Percentiles rank a stretch among this genome's conserved stretches.
Evolutionary conservation across 2,329 filamentous ascomycete species (phyloP).

Genomic region (Penicillium sp.): DNA sequence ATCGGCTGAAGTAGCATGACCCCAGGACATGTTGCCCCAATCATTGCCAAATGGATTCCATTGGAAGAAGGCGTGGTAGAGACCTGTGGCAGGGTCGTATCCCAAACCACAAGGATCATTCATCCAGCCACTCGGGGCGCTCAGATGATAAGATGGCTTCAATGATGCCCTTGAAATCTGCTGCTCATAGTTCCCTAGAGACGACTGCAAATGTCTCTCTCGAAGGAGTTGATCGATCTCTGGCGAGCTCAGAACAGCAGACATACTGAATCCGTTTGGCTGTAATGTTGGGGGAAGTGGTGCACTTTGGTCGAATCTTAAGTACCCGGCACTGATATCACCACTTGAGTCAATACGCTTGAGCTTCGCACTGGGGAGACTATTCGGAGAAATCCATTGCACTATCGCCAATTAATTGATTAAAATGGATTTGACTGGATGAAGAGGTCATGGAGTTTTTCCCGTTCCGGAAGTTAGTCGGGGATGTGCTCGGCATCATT

Average conservation of each 20-base stretch:
- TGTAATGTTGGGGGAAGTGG: background rate
- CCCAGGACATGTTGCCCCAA: conserved; percentile 48
- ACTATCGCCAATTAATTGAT: background rate
- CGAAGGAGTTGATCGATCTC: background rate
- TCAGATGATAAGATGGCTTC: conserved; percentile 38
- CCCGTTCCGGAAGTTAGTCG: conserved; percentile 16
- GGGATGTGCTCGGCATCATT: conserved; percentile 9
- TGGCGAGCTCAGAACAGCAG: conserved; percentile 6
- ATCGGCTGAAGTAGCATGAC: conserved; percentile 39
- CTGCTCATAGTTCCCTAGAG: conserved; percentile 1
- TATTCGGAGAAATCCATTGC: conserved; percentile 3
- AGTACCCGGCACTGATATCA: background rate
- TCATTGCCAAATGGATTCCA: conserved; percentile 45
- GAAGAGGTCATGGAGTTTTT: background rate
- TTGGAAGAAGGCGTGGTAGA: conserved; percentile 47
- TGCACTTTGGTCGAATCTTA: background rate
- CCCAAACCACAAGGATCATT: conserved; percentile 48
- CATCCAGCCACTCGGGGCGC: conserved; percentile 42
- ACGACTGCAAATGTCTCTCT: background rate
- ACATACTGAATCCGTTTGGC: background rate
- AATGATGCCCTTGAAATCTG: conserved; percentile 15
- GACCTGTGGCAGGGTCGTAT: conserved; percentile 40
- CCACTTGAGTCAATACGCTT: background rate
- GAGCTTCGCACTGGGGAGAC: background rate
- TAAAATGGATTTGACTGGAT: background rate